A percentile compares a stretch with the other conserved stretches of the same genome.
Evolutionary conservation across 2,329 filamentous ascomycete species (phyloP).

Genomic region (Shiraia bambusicola): DNA sequence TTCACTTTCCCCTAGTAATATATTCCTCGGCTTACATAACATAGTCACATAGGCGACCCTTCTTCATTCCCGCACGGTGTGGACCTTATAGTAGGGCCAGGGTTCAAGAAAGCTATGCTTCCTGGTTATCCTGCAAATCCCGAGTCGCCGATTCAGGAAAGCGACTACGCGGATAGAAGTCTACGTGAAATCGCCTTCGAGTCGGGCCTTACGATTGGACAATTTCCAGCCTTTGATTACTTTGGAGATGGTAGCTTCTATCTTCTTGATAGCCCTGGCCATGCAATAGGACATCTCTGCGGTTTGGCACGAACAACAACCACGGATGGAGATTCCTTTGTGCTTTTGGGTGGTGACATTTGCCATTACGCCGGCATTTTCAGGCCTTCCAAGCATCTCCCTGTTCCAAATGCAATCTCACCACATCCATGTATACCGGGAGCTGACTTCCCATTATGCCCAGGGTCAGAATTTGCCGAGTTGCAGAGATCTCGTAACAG

Average conservation of each 20-base stretch:
- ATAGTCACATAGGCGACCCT: conserved; percentile 52
- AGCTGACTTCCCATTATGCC: conserved; percentile 13
- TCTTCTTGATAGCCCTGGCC: conserved; percentile 56
- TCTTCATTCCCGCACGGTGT: conserved; percentile 50
- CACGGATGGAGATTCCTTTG: conserved; percentile 18
- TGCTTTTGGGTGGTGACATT: conserved; percentile 32
- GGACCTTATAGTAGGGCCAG: conserved; percentile 55
- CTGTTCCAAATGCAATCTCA: conserved; percentile 20
- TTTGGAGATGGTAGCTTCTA: conserved; percentile 61
- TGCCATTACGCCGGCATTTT: conserved; percentile 31
- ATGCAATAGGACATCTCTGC: conserved; percentile 54
- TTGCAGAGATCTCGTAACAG: conserved; percentile 16
- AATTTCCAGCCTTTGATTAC: conserved; percentile 54
- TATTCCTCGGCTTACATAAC: background rate
- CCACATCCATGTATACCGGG: conserved; percentile 18
- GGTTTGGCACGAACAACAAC: conserved; percentile 50
- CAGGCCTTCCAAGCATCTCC: conserved; percentile 24
- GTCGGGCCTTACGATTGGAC: conserved; percentile 38
- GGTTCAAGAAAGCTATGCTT: conserved; percentile 50
- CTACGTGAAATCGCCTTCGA: conserved; percentile 28
- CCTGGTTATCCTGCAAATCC: conserved; percentile 50
- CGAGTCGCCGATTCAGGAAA: conserved; percentile 21
- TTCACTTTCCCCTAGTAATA: background rate
- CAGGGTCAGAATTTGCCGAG: conserved; percentile 20
- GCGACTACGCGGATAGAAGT: conserved; percentile 23